Percentiles rank a stretch among this genome's conserved stretches.
Evolutionary conservation across 1,284 basidiomycete genomes (phyloP).

Genomic region (Ceratobasidium sp.): DNA sequence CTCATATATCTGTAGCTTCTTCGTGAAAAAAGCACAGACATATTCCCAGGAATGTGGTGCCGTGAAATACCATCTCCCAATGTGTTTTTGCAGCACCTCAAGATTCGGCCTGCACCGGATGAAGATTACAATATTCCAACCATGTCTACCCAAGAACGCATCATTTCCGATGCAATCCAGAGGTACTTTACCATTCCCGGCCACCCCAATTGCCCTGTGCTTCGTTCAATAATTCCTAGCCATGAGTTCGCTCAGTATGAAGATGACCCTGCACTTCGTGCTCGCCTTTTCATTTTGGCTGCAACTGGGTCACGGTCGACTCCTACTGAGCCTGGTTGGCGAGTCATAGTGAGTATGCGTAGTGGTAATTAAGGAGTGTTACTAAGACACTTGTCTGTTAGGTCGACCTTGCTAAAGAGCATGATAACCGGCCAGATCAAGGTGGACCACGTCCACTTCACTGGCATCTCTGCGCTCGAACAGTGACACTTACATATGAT

Average conservation of each 20-base stretch:
- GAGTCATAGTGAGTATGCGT: background rate
- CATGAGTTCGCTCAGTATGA: background rate
- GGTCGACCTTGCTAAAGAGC: background rate
- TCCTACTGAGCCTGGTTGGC: background rate
- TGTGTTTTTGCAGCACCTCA: background rate
- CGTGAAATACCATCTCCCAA: background rate
- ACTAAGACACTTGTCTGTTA: background rate
- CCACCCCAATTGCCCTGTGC: background rate
- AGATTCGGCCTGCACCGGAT: background rate
- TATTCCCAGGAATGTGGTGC: conserved; percentile 4
- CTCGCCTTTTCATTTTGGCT: background rate
- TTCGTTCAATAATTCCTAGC: background rate
- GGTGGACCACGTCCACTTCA: background rate
- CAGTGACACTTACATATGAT: background rate
- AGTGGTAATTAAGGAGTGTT: no score
- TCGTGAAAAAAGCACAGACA: background rate
- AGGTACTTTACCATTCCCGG: background rate
- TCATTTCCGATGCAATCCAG: background rate
- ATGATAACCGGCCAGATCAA: background rate
- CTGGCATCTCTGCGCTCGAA: background rate
- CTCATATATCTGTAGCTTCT: background rate
- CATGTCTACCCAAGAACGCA: background rate
- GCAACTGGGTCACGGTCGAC: background rate
- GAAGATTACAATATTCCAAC: background rate
- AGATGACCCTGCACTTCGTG: background rate